Percentiles rank a stretch among this genome's conserved stretches.
Evolutionary conservation across 768 basidiomycete genomes (phyloP).

Genomic region (Bullera alba): DNA sequence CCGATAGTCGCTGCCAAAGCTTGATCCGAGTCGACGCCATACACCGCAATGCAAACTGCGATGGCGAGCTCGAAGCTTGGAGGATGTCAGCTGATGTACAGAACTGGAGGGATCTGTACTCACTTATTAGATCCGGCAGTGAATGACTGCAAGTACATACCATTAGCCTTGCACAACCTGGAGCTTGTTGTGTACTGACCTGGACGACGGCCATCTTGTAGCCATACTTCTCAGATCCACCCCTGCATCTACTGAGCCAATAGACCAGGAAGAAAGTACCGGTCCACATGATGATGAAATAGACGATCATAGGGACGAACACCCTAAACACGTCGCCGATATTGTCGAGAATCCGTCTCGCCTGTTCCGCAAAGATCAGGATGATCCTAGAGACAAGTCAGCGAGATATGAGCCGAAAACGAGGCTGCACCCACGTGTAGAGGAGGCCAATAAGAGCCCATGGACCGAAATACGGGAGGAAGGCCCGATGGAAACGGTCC

Average conservation of each 20-base stretch:
- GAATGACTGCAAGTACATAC: no score
- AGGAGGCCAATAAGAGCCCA: constrained; percentile 67
- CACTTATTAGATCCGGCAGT: constrained; percentile 76
- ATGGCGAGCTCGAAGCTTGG: constrained; percentile 65
- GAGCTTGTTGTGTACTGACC: no score
- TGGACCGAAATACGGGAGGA: constrained; percentile 64
- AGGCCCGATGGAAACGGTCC: constrained; percentile 53
- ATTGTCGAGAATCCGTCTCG: constrained; percentile 63
- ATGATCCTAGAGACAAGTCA: constrained; percentile 38
- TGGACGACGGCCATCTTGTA: constrained; percentile 73
- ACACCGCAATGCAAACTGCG: constrained; percentile 69
- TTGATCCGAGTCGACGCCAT: constrained; percentile 69
- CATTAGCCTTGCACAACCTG: no score
- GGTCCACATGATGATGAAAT: constrained; percentile 72
- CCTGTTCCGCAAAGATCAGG: constrained; percentile 46
- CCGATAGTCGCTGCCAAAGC: constrained; percentile 66
- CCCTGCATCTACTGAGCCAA: constrained; percentile 49
- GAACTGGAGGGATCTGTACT: constrained; percentile 50
- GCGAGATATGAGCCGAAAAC: neutral
- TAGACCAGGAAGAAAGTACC: constrained; percentile 57
- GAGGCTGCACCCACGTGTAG: constrained; percentile 53
- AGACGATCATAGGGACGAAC: constrained; percentile 67
- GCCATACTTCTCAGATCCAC: constrained; percentile 42
- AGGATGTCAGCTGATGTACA: neutral
- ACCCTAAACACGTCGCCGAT: constrained; percentile 71